Evolutionary conservation across 345 rosid genomes (phyloP), one percentile per base, ranked within the genome.

Genomic region (Heritiera littoralis): DNA sequence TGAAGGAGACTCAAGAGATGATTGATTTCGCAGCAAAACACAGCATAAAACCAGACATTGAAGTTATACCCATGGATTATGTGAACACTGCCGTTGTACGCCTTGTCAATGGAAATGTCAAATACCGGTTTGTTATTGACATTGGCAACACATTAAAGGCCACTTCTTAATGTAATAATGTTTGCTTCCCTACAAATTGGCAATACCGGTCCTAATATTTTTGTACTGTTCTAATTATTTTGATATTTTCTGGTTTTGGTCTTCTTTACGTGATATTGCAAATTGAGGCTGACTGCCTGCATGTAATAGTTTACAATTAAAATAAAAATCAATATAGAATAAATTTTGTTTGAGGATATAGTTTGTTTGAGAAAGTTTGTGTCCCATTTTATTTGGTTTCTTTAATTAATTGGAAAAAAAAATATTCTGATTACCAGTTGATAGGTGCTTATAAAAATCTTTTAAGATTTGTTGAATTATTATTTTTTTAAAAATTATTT

Each of bases 121-220:
- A 72, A 76, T 91, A 91, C 66, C 78, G 91, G 14, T 91, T 90
- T 55, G 91, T 91, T 38, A 89, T 92, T 14, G 94, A 90, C 65
- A 76, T 90, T 58, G 92, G 79, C 6, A 92, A 88, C 46, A 82
- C 90, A 1, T 8, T 90, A 82, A 84, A 84, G 83, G 58, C 84
- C 43, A 49, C 54, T 4, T 66, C 49, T 41, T 66, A 41, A 15
- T 17, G 1, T 66, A 28, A 18, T 66, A 41, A 15, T 17, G 1
- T 64, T 15, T 38, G 69, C 45, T 6, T 6, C 11, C 43, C 41
- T 14, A 64, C 45, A 64, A 64, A 35, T 13, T 7, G 68, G n/a
- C n/a, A 64, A 13, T 5, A 35, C 17, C 3, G 4, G 40, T 23
- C 35, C 64, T 20, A 18, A 7, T 2, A 54, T 60, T 60, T 35